Evolutionary conservation across 2,329 filamentous ascomycete species (phyloP), one percentile per base, ranked within the genome.

Genomic region (Biscogniauxia mediterranea): DNA sequence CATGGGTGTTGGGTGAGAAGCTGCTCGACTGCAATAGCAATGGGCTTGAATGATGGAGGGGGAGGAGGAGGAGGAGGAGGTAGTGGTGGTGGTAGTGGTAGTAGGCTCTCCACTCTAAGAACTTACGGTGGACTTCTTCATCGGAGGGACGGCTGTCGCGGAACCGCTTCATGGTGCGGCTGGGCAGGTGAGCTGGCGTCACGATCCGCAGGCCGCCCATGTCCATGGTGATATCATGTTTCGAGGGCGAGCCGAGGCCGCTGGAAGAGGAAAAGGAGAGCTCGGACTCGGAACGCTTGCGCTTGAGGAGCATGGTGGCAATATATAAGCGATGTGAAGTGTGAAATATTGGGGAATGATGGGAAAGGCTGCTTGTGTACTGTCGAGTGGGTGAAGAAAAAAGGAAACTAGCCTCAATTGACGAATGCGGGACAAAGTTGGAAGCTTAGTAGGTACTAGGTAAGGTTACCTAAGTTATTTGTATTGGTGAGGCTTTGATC

Each of bases 201-300:
- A 67, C 63, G 59, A 64, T 63, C 58, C 38, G 75, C 73, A 58
- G 76, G 58, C 64, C 69, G 54, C 69, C 69, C 57, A 59, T 61
- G 21, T 70, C 73, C 62, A 53, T 19, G 68, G 75, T 5, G 69
- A 74, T 7, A 17, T 64, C 66, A 5, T 72, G 66, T 28, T 69
- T 76, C 7, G 75, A 64, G 21, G 79, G 73, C 54, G 79, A 79
- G 55, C 77, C 76, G 63, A 80, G 76, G 52, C 78, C 77, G 61
- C 76, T 78, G 52, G 80, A 77, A 9, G 82, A 80, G 42, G 78
- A 78, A 42, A 78, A 76, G 55, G 80, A 82, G 61, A 86, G 76
- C 71, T 86, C 84, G 21, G 83, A 84, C 59, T 82, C 79, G 67
- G 85, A 88, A 52, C 85, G 82, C 78, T 89, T 89, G 74, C 86